A percentile compares a stretch with the other conserved stretches of the same genome.
These are phyloP conservation scores for Mycena alexandri DNA, from an alignment of 768 basidiomycete genomes.

Conservation along the genomic window DNA sequence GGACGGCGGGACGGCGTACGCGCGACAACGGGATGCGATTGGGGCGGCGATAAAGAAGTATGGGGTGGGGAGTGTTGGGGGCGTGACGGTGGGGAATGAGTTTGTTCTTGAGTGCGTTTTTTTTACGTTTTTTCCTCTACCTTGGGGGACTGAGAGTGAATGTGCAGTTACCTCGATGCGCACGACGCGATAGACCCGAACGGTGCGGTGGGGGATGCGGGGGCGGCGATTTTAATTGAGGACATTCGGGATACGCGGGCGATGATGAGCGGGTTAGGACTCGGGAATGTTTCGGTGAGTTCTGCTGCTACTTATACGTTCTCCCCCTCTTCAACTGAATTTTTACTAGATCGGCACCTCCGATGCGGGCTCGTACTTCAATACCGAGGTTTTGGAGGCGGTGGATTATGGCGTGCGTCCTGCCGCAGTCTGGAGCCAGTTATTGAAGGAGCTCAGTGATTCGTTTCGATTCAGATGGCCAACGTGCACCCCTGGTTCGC, in stretches of 20 bases:
- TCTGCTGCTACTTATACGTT: constrained; percentile 39
- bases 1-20: constrained; percentile 78
- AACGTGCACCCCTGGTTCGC: constrained; percentile 98
- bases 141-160: constrained; percentile 1
- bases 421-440: no score
- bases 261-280: constrained; percentile 66
- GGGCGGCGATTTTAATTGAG: constrained; percentile 71
- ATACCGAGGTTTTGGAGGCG: constrained; percentile 69
- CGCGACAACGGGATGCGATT: constrained; percentile 78
- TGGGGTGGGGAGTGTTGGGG: constrained; percentile 80
- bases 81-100: constrained; percentile 94
- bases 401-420: constrained; percentile 75
- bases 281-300: constrained; percentile 79
- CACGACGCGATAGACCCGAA: constrained; percentile 69
- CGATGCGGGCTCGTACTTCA: constrained; percentile 93
- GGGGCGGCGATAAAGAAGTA: constrained; percentile 79
- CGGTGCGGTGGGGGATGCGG: constrained; percentile 66
- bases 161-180: constrained; percentile 66
- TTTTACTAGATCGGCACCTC: constrained; percentile 28
- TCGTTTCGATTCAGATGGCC: constrained; percentile 67
- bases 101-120: constrained; percentile 79
- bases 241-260: constrained; percentile 76
- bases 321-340: not conserved
- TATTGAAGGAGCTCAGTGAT: not conserved
- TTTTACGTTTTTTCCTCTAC: constrained; percentile 5